Conservation (phyloP, 352 stramenopile genomes). For the Globisporangium uncinulatum region DNA sequence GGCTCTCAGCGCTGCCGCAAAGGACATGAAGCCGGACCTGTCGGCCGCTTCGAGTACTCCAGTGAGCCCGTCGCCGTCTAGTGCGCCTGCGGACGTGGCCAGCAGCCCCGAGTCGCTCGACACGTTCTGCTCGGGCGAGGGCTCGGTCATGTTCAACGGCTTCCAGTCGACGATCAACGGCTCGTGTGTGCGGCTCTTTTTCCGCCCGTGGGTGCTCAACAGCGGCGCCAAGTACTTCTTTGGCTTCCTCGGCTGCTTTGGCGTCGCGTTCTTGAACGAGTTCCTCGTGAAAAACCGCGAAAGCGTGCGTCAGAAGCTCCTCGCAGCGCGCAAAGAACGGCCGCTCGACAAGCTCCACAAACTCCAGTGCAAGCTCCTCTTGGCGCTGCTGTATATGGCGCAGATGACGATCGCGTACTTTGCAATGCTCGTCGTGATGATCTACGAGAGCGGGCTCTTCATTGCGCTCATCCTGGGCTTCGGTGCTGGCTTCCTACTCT, state of each 20-base stretch:
- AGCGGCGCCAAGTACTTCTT: slow-evolving; percentile 67
- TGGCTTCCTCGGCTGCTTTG: slow-evolving; percentile 61
- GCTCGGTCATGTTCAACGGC: slow-evolving; percentile 79
- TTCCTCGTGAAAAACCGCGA: slow-evolving; percentile 55
- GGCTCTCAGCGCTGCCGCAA: slow-evolving; percentile 39
- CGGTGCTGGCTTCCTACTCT: slow-evolving; percentile 57
- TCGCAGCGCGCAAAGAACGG: slow-evolving; percentile 29
- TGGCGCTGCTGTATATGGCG: slow-evolving; percentile 69
- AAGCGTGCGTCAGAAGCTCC: slow-evolving; percentile 35
- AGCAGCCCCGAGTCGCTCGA: slow-evolving; percentile 13
- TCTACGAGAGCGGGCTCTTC: slow-evolving; percentile 74
- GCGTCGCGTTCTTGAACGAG: slow-evolving; percentile 62
- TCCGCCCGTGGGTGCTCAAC: slow-evolving; percentile 75
- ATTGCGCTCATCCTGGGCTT: slow-evolving; percentile 66
- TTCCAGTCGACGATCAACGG: slow-evolving; percentile 73
- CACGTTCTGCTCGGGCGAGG: slow-evolving; percentile 55
- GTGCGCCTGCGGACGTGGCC: slow-evolving; percentile 10
- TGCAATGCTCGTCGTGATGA: slow-evolving; percentile 82
- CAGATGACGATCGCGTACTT: slow-evolving; percentile 83
- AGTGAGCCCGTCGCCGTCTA: slow-evolving; percentile 9
- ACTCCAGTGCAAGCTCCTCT: slow-evolving; percentile 50
- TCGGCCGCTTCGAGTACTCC: slow-evolving; percentile 15
- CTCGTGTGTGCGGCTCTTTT: slow-evolving; percentile 70
- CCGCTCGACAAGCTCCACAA: slow-evolving; percentile 47
- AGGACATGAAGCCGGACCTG: slow-evolving; percentile 23